Conservation (phyloP, 495 filamentous ascomycete species). For the Aspergillus ostianus region DNA sequence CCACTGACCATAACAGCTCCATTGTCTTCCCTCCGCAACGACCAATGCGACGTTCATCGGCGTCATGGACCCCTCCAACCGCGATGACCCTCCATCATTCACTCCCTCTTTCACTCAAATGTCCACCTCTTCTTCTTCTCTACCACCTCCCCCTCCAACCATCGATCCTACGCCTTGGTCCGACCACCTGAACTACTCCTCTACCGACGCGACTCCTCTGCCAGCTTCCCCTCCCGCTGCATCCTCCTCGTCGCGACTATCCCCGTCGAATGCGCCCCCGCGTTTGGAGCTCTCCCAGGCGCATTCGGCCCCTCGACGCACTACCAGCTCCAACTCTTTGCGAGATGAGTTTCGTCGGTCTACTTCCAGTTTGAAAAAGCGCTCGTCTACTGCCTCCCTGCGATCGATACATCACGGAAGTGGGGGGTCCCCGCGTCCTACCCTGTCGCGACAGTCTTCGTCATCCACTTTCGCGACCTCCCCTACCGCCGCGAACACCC, state of each 20-base stretch:
- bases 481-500: constrained; percentile 22
- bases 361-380: constrained; percentile 45
- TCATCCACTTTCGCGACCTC: constrained; percentile 47
- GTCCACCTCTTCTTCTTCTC: not conserved
- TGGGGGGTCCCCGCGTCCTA: constrained; percentile 35
- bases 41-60: constrained; percentile 19
- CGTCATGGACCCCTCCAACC: constrained; percentile 39
- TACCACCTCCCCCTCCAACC: constrained; percentile 15
- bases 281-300: constrained; percentile 20
- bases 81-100: constrained; percentile 26
- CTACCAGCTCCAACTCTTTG: constrained; percentile 51
- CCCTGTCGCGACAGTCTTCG: constrained; percentile 39
- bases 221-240: constrained; percentile 40
- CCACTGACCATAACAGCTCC: not conserved
- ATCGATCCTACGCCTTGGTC: constrained; percentile 18
- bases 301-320: constrained; percentile 43
- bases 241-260: constrained; percentile 31
- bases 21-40: not conserved
- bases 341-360: constrained; percentile 45
- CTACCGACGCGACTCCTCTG: constrained; percentile 44
- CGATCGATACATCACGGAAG: constrained; percentile 32
- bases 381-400: constrained; percentile 44
- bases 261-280: constrained; percentile 30
- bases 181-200: constrained; percentile 46
- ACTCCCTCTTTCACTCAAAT: constrained; percentile 23